Percentiles rank a stretch among this genome's conserved stretches.
Conservation (phyloP, 345 rosid genomes). For the Populus nigra region DNA sequence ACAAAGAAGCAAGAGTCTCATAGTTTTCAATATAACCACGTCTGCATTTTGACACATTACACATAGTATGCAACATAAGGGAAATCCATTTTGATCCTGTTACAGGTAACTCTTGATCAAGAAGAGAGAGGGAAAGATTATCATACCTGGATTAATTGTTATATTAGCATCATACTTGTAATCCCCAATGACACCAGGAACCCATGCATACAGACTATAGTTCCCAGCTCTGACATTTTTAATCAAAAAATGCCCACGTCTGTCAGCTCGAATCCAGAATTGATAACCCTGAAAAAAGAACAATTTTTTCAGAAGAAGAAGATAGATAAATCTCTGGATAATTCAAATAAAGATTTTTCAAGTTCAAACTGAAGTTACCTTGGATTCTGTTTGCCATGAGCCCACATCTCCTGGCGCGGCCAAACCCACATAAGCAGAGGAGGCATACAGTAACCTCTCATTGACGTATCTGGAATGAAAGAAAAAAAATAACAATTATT, state of each 20-base stretch:
- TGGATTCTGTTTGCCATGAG: conserved; percentile 80
- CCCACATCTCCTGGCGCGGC: conserved; percentile 68
- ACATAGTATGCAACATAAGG: too few relatives aligned
- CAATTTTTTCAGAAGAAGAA: neutral
- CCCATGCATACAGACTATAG: conserved; percentile 73
- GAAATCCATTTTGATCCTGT: too few relatives aligned
- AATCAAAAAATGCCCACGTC: conserved; percentile 50
- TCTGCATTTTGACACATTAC: too few relatives aligned
- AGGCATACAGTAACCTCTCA: conserved; percentile 27
- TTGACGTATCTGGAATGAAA: conserved; percentile 32
- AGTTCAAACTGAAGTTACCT: conserved; percentile 39
- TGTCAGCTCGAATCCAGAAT: conserved; percentile 69
- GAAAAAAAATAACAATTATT: neutral
- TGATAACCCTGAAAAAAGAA: conserved; percentile 67
- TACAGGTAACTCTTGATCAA: too few relatives aligned
- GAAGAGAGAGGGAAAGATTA: too few relatives aligned
- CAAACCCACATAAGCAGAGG: conserved; percentile 65
- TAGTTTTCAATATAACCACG: too few relatives aligned
- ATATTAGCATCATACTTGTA: conserved; percentile 43
- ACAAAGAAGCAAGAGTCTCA: neutral
- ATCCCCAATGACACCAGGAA: conserved; percentile 67
- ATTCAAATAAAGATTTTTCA: neutral
- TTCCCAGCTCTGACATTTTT: conserved; percentile 59
- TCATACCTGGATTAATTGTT: conserved; percentile 50
- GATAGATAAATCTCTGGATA: neutral